A percentile compares a stretch with the other conserved stretches of the same genome.
These are phyloP conservation scores for Pichia occidentalis DNA, from an alignment of 805 yeast species.

Conservation along the genomic window DNA sequence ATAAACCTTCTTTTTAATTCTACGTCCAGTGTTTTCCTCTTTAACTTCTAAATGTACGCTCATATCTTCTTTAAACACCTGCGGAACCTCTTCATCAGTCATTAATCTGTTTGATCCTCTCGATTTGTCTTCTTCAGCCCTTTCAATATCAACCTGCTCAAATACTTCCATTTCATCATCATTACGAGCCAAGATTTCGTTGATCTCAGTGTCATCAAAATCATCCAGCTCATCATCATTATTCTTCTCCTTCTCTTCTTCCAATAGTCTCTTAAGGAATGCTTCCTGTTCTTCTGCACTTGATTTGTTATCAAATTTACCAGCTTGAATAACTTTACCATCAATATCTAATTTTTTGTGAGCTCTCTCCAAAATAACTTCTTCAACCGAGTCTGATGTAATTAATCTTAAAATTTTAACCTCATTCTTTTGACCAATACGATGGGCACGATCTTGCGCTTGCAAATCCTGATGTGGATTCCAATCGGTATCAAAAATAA, in stretches of 20 bases:
- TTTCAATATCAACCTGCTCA: conserved; percentile 53
- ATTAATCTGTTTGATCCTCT: conserved; percentile 43
- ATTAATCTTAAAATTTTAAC: conserved; percentile 75
- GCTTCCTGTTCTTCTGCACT: conserved; percentile 86
- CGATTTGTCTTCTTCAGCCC: conserved; percentile 34
- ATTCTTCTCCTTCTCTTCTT: conserved; percentile 53
- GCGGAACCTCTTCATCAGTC: conserved; percentile 70
- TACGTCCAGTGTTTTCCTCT: conserved; percentile 44
- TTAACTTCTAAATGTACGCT: conserved; percentile 36
- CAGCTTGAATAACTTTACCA: conserved; percentile 87
- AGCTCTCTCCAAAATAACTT: conserved; percentile 74
- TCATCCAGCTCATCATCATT: conserved; percentile 40
- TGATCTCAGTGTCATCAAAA: conserved; percentile 61
- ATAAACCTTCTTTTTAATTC: conserved; percentile 55
- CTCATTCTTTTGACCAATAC: conserved; percentile 86
- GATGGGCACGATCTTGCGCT: conserved; percentile 86
- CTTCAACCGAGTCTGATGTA: conserved; percentile 79
- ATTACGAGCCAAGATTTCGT: conserved; percentile 62
- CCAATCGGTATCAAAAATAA: conserved; percentile 86
- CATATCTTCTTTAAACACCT: conserved; percentile 61
- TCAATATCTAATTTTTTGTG: conserved; percentile 79
- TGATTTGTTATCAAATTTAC: conserved; percentile 82
- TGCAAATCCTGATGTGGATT: conserved; percentile 89
- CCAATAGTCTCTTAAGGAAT: conserved; percentile 60
- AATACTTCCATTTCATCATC: conserved; percentile 56